Percentiles rank a stretch among this genome's conserved stretches.
These are phyloP conservation scores for Colletotrichum chrysophilum DNA, from an alignment of 2,329 filamentous ascomycete species.

Conservation along the genomic window DNA sequence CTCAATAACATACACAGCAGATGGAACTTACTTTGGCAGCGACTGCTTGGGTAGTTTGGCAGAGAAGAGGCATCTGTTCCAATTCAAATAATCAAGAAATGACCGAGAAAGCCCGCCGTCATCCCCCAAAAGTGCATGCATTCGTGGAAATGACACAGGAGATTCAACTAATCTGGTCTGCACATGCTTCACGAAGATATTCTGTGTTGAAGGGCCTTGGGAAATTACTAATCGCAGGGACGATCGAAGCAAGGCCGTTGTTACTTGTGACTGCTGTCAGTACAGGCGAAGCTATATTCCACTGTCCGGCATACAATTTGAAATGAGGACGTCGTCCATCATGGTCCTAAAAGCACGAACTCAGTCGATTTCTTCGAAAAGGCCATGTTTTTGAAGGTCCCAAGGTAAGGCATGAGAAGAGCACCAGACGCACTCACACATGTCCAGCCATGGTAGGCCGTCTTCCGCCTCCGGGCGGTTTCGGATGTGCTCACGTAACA, in stretches of 20 bases:
- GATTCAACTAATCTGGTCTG: slow-evolving; percentile 30
- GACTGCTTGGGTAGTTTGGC: slow-evolving; percentile 35
- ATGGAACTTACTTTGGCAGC: slow-evolving; percentile 32
- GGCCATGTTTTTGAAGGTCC: too few species aligned
- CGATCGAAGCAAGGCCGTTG: slow-evolving; percentile 36
- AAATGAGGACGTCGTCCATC: slow-evolving; percentile 47
- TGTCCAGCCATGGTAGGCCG: background rate
- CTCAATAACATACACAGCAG: background rate
- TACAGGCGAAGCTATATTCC: background rate
- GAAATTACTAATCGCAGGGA: slow-evolving; percentile 36
- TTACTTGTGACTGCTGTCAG: slow-evolving; percentile 27
- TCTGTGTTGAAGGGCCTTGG: slow-evolving; percentile 31
- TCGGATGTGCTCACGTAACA: background rate
- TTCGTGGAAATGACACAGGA: slow-evolving; percentile 23
- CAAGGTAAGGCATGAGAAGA: too few species aligned
- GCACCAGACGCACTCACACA: background rate
- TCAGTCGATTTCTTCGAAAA: too few species aligned
- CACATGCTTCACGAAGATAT: slow-evolving; percentile 37
- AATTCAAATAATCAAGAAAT: slow-evolving; percentile 32
- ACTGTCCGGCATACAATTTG: slow-evolving; percentile 30
- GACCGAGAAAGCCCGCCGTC: slow-evolving; percentile 25
- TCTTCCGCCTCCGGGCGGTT: background rate
- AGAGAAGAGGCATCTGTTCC: slow-evolving; percentile 40
- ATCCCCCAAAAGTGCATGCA: slow-evolving; percentile 29
- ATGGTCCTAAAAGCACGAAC: slow-evolving; percentile 33